These are phyloP conservation scores for Mycena haematopus DNA, from an alignment of 768 basidiomycete genomes.

Conservation along the genomic window DNA sequence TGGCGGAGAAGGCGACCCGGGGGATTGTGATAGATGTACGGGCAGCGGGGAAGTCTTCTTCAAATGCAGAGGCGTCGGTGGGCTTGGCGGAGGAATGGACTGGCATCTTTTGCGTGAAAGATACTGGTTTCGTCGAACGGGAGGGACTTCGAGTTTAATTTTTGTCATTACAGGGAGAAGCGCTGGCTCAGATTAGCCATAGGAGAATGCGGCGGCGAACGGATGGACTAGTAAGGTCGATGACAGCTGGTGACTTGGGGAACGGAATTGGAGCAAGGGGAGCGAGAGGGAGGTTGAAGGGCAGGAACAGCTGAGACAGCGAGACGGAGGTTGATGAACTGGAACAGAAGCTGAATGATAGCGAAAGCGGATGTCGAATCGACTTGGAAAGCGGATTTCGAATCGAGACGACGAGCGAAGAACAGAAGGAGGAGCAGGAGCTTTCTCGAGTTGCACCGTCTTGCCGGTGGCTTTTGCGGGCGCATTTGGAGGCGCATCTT, in stretches of 20 bases:
- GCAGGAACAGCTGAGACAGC: neutral
- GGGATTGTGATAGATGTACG: neutral
- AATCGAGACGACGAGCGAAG: neutral
- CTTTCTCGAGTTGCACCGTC: constrained; percentile 8
- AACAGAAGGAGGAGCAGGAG: neutral
- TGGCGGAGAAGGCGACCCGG: neutral
- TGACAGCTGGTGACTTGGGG: neutral
- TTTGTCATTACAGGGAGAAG: constrained; percentile 8
- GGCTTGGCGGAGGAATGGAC: constrained; percentile 12
- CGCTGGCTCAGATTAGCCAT: neutral
- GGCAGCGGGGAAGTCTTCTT: constrained; percentile 10
- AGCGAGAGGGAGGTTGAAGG: neutral
- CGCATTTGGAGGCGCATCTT: constrained; percentile 35
- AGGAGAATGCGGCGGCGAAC: constrained; percentile 6
- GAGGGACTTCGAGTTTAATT: constrained; percentile 11
- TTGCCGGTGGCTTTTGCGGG: neutral
- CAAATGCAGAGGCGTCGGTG: neutral
- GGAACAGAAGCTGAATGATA: neutral
- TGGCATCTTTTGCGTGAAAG: constrained; percentile 11
- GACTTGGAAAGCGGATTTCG: constrained; percentile 6
- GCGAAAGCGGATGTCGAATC: neutral
- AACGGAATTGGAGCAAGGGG: neutral
- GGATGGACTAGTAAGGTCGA: neutral
- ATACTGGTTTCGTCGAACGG: constrained; percentile 1
- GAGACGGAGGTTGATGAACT: neutral